These are phyloP conservation scores for Porodaedalea pini DNA, from an alignment of 1,284 basidiomycete species.

Conservation along the genomic window DNA sequence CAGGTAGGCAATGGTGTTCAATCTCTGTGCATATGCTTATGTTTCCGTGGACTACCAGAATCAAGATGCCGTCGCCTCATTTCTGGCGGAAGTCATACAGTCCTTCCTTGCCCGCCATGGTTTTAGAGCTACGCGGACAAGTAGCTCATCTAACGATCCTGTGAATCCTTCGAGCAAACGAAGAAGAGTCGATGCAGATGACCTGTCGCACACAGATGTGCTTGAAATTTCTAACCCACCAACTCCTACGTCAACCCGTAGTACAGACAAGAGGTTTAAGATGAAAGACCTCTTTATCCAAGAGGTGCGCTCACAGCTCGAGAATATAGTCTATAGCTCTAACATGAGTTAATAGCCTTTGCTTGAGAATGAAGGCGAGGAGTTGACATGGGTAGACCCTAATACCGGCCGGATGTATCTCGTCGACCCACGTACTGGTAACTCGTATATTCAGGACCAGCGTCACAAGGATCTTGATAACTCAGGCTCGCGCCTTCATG, in stretches of 20 bases:
- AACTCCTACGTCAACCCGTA: no score
- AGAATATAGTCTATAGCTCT: background rate
- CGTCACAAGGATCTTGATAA: background rate
- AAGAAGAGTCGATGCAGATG: constrained; percentile 31
- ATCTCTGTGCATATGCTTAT: constrained; percentile 1
- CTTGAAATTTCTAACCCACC: no score
- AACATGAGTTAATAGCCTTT: background rate
- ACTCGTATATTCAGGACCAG: constrained; percentile 37
- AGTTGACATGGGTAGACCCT: constrained; percentile 58
- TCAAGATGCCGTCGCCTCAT: constrained; percentile 43
- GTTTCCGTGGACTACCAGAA: constrained; percentile 40
- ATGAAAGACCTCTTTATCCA: background rate
- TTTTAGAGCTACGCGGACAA: constrained; percentile 36
- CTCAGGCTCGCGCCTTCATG: background rate
- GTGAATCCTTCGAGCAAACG: constrained; percentile 37
- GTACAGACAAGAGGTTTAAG: background rate
- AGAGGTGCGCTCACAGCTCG: background rate
- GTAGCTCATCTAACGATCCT: constrained; percentile 16
- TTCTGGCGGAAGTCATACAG: constrained; percentile 59
- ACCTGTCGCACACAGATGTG: constrained; percentile 21
- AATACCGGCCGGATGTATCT: constrained; percentile 63
- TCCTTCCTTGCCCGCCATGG: constrained; percentile 65
- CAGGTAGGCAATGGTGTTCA: constrained; percentile 43
- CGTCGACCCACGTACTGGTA: constrained; percentile 63
- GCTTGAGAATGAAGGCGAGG: constrained; percentile 21